Percentiles rank a stretch among this genome's conserved stretches.
phyloP scores from a whole-genome alignment of 2,329 filamentous ascomycete species.

The Phaeosphaeria sp. region DNA sequence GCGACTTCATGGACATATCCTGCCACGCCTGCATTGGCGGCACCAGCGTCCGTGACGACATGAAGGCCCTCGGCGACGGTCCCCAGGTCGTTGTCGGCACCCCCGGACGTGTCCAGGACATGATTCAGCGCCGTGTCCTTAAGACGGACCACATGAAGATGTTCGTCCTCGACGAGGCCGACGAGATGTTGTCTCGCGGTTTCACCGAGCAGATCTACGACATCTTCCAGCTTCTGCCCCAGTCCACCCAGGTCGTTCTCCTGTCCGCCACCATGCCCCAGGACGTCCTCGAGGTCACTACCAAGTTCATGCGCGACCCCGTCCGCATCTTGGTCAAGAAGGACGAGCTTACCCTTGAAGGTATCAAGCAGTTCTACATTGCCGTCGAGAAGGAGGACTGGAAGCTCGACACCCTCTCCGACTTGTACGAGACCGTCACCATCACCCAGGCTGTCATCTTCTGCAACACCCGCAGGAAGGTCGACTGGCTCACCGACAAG shows the following conservation, averaged over 20 bases:
- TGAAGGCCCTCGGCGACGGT: constrained; percentile 95
- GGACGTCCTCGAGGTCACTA: constrained; percentile 98
- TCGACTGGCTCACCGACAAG: constrained; percentile 99
- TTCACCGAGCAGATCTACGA: constrained; percentile 99
- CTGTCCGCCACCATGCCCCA: constrained; percentile 98
- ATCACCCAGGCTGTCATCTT: constrained; percentile 99
- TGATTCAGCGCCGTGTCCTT: constrained; percentile 98
- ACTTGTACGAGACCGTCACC: constrained; percentile 98
- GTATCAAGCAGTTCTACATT: constrained; percentile 99
- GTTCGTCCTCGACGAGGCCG: constrained; percentile 99
- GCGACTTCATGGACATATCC: constrained; percentile 99
- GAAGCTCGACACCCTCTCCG: constrained; percentile 99
- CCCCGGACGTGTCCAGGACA: constrained; percentile 97
- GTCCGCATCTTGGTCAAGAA: constrained; percentile 99
- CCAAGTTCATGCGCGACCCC: constrained; percentile 99
- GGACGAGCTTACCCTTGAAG: constrained; percentile 98
- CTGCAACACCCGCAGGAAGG: constrained; percentile 99
- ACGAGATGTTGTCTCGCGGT: constrained; percentile 99
- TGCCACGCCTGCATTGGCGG: constrained; percentile 99
- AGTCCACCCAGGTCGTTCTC: constrained; percentile 97
- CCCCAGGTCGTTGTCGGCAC: constrained; percentile 98
- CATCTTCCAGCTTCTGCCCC: constrained; percentile 98
- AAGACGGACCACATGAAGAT: constrained; percentile 99
- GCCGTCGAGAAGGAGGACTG: constrained; percentile 99
- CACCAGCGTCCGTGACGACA: constrained; percentile 97